These are phyloP conservation scores for Pezicula rhizophila DNA, from an alignment of 2,329 filamentous ascomycete species.

Conservation along the genomic window DNA sequence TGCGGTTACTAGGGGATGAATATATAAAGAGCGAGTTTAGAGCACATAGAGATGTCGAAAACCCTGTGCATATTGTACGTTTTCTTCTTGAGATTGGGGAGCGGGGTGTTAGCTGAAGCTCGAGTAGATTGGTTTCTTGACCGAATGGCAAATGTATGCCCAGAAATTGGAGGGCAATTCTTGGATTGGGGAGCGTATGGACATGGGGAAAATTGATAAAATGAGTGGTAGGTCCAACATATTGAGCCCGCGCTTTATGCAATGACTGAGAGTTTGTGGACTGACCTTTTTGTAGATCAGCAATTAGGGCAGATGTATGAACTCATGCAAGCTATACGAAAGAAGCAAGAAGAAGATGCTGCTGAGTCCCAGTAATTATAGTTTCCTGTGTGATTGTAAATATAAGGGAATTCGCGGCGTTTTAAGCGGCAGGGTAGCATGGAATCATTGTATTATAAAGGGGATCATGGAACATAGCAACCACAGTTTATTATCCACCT, in stretches of 20 bases:
- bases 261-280: background rate
- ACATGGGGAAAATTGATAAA: conserved; percentile 77
- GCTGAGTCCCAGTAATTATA: conserved; percentile 4
- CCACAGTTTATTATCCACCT: too few species aligned
- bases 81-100: background rate
- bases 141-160: conserved; percentile 93
- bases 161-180: conserved; percentile 83
- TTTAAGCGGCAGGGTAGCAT: background rate
- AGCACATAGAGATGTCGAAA: conserved; percentile 76
- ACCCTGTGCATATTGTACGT: conserved; percentile 82
- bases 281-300: conserved; percentile 55
- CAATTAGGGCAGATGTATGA: conserved; percentile 93
- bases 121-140: conserved; percentile 81
- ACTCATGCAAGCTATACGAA: conserved; percentile 75
- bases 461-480: too few species aligned
- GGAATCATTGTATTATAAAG: too few species aligned
- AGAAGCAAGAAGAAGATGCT: conserved; percentile 22
- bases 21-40: conserved; percentile 93
- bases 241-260: conserved; percentile 24
- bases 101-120: background rate
- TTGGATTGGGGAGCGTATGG: conserved; percentile 81
- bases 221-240: conserved; percentile 70
- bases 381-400: background rate
- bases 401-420: background rate
- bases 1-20: conserved; percentile 79